A percentile compares a stretch with the other conserved stretches of the same genome.
phyloP scores from a whole-genome alignment of 805 yeast genomes.

The Kuraishia ogatae region DNA sequence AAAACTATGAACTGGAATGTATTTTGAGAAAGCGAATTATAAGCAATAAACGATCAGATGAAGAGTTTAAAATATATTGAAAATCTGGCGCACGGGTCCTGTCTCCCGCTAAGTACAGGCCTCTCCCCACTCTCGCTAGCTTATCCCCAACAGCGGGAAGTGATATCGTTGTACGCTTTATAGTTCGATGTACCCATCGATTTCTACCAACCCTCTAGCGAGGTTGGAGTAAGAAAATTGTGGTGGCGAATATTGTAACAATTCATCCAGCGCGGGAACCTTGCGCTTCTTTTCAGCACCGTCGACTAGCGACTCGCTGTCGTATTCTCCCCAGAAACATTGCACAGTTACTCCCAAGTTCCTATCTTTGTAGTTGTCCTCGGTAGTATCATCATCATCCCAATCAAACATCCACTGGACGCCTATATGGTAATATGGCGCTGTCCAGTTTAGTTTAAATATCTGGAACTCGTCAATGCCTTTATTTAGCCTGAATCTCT shows the following conservation, averaged over 20 bases:
- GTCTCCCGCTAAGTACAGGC: too few species aligned
- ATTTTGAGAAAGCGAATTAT: too few species aligned
- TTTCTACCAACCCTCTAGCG: slow-evolving; percentile 60
- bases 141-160: too few species aligned
- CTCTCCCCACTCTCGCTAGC: too few species aligned
- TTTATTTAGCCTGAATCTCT: slow-evolving; percentile 38
- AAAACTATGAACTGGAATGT: too few species aligned
- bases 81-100: too few species aligned
- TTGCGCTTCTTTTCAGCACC: slow-evolving; percentile 27
- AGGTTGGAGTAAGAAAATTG: slow-evolving; percentile 57
- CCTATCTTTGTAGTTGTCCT: slow-evolving; percentile 13
- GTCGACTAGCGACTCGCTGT: slow-evolving; percentile 30
- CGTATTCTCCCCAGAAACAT: slow-evolving; percentile 78
- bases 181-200: slow-evolving; percentile 13
- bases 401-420: slow-evolving; percentile 61
- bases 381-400: slow-evolving; percentile 21
- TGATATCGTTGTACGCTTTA: neutral
- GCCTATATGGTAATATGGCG: slow-evolving; percentile 45
- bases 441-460: slow-evolving; percentile 57
- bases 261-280: slow-evolving; percentile 67
- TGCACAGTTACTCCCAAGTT: slow-evolving; percentile 48
- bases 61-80: too few species aligned
- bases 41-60: too few species aligned
- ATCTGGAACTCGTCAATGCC: slow-evolving; percentile 62
- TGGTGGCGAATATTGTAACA: slow-evolving; percentile 58